A percentile compares a stretch with the other conserved stretches of the same genome.
Evolutionary conservation across 169 alveolate genomes (phyloP).

Genomic region (Babesia sp.): DNA sequence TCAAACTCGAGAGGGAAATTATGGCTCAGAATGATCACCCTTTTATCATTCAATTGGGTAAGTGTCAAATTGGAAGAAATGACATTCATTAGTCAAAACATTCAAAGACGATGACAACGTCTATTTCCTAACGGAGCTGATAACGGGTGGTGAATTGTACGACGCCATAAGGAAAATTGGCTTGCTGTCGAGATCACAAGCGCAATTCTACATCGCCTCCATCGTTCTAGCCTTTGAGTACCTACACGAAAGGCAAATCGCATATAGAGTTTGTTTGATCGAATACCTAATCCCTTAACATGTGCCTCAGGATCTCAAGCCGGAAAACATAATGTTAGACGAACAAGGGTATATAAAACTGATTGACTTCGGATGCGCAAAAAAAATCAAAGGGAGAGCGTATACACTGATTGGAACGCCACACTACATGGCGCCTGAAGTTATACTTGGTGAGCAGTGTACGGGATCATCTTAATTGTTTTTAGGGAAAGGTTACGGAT

Average conservation of each 20-base stretch:
- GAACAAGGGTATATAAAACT: conserved; percentile 94
- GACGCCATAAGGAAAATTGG: conserved; percentile 91
- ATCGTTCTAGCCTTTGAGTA: conserved; percentile 88
- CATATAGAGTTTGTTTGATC: conserved; percentile 82
- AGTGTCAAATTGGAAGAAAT: background rate
- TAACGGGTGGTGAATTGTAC: conserved; percentile 92
- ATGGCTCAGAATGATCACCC: conserved; percentile 94
- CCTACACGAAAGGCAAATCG: conserved; percentile 90
- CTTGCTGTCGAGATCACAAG: conserved; percentile 82
- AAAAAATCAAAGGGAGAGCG: conserved; percentile 88
- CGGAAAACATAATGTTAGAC: conserved; percentile 95
- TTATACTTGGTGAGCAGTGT: conserved; percentile 80
- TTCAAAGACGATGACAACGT: conserved; percentile 86
- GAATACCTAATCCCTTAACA: background rate
- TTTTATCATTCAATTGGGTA: conserved; percentile 86
- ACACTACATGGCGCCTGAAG: conserved; percentile 95
- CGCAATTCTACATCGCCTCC: conserved; percentile 90
- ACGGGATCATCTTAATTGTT: conserved; percentile 19
- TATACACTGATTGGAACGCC: conserved; percentile 95
- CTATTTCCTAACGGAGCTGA: conserved; percentile 89
- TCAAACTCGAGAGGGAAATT: conserved; percentile 88
- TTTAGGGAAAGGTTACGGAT: conserved; percentile 94
- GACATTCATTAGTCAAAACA: conserved; percentile 78
- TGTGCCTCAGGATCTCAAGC: conserved; percentile 88
- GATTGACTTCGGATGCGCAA: conserved; percentile 96